These are phyloP conservation scores for Rhodotorula sp. DNA, from an alignment of 1,284 basidiomycete species.

Conservation along the genomic window DNA sequence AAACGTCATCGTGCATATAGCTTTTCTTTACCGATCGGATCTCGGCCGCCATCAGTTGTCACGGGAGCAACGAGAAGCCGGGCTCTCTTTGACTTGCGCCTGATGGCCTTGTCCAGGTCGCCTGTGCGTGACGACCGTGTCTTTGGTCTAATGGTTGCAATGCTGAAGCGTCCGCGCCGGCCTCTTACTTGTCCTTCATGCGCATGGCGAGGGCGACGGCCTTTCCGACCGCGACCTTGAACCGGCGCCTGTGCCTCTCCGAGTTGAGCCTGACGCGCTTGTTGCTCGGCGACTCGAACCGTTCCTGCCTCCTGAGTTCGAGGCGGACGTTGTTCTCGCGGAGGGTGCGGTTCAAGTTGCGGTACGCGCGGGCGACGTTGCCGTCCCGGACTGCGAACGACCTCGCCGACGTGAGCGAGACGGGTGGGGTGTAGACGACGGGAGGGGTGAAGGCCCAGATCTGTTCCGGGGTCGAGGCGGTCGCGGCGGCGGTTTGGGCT, in stretches of 20 bases:
- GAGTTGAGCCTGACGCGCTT: conserved; percentile 36
- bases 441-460: conserved; percentile 14
- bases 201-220: conserved; percentile 35
- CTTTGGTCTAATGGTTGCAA: background rate
- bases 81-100: background rate
- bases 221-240: conserved; percentile 41
- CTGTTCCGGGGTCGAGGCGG: conserved; percentile 16
- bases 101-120: too few relatives aligned
- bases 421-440: conserved; percentile 27
- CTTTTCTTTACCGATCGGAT: background rate
- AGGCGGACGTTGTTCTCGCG: conserved; percentile 37
- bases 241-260: conserved; percentile 40
- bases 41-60: background rate
- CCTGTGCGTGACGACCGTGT: background rate
- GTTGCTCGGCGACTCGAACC: conserved; percentile 39
- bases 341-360: conserved; percentile 32
- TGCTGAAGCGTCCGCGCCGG: too few relatives aligned
- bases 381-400: conserved; percentile 29
- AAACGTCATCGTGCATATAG: conserved; percentile 3
- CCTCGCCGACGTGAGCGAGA: conserved; percentile 29
- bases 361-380: conserved; percentile 34
- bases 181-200: conserved; percentile 29
- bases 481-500: background rate
- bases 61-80: background rate
- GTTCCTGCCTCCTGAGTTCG: conserved; percentile 32